Conservation (phyloP, 805 yeast genomes). For the Wickerhamomyces bovis region DNA sequence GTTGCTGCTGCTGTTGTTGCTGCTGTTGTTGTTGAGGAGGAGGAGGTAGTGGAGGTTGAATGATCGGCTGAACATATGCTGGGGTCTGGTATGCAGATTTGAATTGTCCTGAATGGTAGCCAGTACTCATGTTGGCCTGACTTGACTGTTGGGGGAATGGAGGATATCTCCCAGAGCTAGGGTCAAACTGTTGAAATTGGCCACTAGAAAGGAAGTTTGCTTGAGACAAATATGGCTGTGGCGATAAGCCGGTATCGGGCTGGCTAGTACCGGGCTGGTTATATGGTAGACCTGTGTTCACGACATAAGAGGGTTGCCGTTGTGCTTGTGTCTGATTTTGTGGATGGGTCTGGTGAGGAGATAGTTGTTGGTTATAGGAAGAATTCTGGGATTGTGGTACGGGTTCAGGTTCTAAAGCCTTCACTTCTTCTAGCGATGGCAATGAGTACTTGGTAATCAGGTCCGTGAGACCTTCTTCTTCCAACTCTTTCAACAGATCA, state of each 20-base stretch:
- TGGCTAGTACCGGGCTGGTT: neutral
- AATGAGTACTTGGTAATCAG: conserved; percentile 11
- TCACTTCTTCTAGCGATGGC: conserved; percentile 15
- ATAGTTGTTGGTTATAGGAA: neutral
- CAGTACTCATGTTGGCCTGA: neutral
- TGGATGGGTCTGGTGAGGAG: neutral
- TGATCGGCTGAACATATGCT: neutral
- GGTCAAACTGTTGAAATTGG: neutral
- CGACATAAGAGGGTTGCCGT: neutral
- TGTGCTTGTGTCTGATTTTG: neutral
- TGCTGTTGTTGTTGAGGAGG: neutral
- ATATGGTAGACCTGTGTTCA: neutral
- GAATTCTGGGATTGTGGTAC: neutral
- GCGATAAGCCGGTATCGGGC: neutral
- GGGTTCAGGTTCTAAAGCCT: neutral
- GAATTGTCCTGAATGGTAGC: neutral
- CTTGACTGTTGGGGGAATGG: neutral
- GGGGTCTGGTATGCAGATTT: neutral
- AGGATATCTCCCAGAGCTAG: neutral
- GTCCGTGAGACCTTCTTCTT: conserved; percentile 12
- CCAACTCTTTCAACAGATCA: conserved; percentile 12
- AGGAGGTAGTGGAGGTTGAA: neutral
- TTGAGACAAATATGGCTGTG: neutral
- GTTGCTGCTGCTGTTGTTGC: neutral
- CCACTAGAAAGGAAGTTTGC: neutral